Conservation (phyloP, 148 eudicot species). For the Hydrangea macrophylla region DNA sequence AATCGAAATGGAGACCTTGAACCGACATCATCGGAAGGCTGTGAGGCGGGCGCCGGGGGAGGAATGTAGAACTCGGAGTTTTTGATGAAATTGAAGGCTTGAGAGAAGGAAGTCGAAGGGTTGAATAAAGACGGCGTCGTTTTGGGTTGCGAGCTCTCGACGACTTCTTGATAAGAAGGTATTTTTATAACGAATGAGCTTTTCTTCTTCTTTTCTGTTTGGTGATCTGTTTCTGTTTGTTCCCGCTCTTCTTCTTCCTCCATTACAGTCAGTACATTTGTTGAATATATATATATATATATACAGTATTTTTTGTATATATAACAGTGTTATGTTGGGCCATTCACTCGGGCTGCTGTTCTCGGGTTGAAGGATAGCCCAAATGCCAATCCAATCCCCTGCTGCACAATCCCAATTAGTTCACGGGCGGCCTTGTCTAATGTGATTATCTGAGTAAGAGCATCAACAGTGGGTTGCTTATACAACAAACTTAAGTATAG, state of each 20-base stretch:
- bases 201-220: constrained; percentile 19
- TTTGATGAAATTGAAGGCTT: constrained; percentile 67
- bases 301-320: too few species aligned
- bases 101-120: constrained; percentile 61
- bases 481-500: too few species aligned
- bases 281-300: too few species aligned
- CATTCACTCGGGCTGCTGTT: background rate
- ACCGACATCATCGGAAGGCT: constrained; percentile 12
- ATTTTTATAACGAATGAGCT: constrained; percentile 41
- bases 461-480: too few species aligned
- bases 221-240: too few species aligned
- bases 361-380: background rate
- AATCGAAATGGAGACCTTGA: constrained; percentile 35
- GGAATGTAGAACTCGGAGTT: constrained; percentile 68
- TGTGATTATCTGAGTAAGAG: too few species aligned
- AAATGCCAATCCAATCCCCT: too few species aligned
- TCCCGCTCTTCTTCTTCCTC: constrained; percentile 1
- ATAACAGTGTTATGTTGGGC: background rate
- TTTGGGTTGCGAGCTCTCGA: constrained; percentile 41
- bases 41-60: constrained; percentile 30
- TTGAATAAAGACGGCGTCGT: constrained; percentile 42
- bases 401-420: too few species aligned
- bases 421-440: too few species aligned
- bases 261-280: background rate
- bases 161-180: constrained; percentile 62